Evolutionary conservation across 148 eudicot genomes (phyloP).

Genomic region (Cornus florida): DNA sequence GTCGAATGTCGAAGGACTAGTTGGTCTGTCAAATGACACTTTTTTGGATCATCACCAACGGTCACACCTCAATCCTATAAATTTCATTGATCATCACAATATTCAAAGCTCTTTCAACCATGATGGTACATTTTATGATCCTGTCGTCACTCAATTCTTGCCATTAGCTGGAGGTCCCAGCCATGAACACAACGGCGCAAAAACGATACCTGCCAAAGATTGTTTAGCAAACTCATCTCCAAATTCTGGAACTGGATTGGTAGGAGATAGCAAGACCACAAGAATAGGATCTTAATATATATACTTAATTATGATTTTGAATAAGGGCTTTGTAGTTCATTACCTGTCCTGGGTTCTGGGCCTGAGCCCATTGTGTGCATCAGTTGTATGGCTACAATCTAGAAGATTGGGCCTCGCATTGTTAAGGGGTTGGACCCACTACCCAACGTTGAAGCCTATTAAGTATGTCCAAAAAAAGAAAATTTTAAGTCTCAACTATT

Average conservation of each 20-base stretch:
- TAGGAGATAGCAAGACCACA: constrained; percentile 5
- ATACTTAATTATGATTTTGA: no score
- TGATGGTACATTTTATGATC: constrained; percentile 12
- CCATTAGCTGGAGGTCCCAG: constrained; percentile 13
- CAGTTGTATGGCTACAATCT: no score
- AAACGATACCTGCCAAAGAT: constrained; percentile 7
- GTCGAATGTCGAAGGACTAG: constrained; percentile 30
- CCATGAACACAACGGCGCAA: not conserved
- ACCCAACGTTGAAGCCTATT: no score
- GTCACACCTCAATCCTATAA: constrained; percentile 5
- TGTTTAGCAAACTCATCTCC: constrained; percentile 4
- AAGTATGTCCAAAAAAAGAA: no score
- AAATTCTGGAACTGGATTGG: constrained; percentile 11
- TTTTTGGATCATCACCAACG: constrained; percentile 18
- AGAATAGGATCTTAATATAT: not conserved
- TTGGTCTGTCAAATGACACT: constrained; percentile 24
- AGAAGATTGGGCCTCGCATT: no score
- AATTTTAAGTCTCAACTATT: no score
- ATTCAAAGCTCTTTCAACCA: constrained; percentile 7
- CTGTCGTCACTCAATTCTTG: constrained; percentile 8
- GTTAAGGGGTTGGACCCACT: no score
- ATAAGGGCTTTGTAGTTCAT: no score
- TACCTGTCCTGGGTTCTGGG: no score
- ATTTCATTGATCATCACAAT: not conserved
- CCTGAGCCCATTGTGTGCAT: no score